Evolutionary conservation across 2,329 filamentous ascomycete species (phyloP), one percentile per base, ranked within the genome.

Genomic region (Verticillium longisporum): DNA sequence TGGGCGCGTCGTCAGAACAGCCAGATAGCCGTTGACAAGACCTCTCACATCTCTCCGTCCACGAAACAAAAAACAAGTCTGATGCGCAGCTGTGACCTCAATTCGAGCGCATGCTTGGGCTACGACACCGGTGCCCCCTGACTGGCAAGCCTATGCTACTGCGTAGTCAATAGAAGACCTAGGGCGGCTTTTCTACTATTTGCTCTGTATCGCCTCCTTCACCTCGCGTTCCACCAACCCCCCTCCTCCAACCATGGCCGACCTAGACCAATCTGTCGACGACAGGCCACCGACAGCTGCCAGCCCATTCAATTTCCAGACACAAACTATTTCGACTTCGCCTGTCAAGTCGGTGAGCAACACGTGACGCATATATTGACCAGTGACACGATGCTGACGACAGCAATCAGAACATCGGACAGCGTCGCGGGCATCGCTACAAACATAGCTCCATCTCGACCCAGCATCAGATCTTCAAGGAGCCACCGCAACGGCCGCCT

Each of bases 261-360:
- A 72, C 50, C 68, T 75, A 31, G 71, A 73, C 61, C 69, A 59
- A 58, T 56, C 58, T 45, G 50, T 65, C 31, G 59, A 66, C 33
- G 67, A 65, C 31, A 63, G 65, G 26, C 68, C 65, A 26, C 66
- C 74, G 33, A 63, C 71, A 15, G 73, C 72, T 15, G 78, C 77
- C 61, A 90, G 88, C 66, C 94, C 94, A 0, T 98, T 99, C 85
- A 98, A 98, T 77, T 98, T 98, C 75, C 87, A 96, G 76, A 90
- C 94, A 1, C 88, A 90, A 71, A 83, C 87, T 55, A 88, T 92
- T 71, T 88, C 89, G 15, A 89, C 89, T 64, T 82, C 83, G 18
- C 89, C 90, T 2, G 83, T 92, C 61, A 94, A 92, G 79, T 89
- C 91, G 66, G 89, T 92, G 41, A 55, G 58, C n/a, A 18, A 26